Conservation (phyloP, 2,329 filamentous ascomycete species). For the Apiospora aurea region DNA sequence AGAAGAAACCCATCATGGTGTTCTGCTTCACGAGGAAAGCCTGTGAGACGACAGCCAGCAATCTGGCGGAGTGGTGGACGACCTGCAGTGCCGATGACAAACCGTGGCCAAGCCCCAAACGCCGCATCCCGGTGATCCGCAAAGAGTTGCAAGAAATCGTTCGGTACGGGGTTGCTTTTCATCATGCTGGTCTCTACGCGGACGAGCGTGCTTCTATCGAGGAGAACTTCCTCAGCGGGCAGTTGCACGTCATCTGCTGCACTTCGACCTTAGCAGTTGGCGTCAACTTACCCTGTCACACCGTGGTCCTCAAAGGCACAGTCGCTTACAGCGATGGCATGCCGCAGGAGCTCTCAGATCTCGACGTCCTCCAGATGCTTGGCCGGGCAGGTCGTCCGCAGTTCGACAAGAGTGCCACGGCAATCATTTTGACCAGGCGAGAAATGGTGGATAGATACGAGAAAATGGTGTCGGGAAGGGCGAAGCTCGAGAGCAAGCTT, state of each 20-base stretch:
- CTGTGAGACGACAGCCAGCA: constrained; percentile 70
- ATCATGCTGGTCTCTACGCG: constrained; percentile 77
- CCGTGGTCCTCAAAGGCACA: constrained; percentile 85
- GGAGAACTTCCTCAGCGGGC: constrained; percentile 69
- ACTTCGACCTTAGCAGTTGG: constrained; percentile 86
- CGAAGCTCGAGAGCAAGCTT: constrained; percentile 78
- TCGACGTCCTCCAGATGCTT: constrained; percentile 92
- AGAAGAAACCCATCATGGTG: constrained; percentile 79
- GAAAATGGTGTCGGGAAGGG: constrained; percentile 74
- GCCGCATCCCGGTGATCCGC: constrained; percentile 59
- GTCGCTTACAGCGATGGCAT: constrained; percentile 67
- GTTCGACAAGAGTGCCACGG: constrained; percentile 78
- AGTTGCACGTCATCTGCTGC: constrained; percentile 84
- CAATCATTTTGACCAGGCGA: constrained; percentile 80
- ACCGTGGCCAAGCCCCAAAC: constrained; percentile 68
- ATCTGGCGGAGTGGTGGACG: constrained; percentile 72
- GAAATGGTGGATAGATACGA: constrained; percentile 72
- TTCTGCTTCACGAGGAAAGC: constrained; percentile 83
- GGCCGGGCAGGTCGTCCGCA: constrained; percentile 84
- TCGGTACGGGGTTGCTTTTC: constrained; percentile 73
- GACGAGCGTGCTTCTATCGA: constrained; percentile 73
- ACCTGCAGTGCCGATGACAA: constrained; percentile 57
- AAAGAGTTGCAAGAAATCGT: constrained; percentile 63
- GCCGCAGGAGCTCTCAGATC: constrained; percentile 76
- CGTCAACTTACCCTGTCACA: constrained; percentile 83